These are phyloP conservation scores for Teunomyces panamensis DNA, from an alignment of 805 yeast genomes.

Conservation along the genomic window DNA sequence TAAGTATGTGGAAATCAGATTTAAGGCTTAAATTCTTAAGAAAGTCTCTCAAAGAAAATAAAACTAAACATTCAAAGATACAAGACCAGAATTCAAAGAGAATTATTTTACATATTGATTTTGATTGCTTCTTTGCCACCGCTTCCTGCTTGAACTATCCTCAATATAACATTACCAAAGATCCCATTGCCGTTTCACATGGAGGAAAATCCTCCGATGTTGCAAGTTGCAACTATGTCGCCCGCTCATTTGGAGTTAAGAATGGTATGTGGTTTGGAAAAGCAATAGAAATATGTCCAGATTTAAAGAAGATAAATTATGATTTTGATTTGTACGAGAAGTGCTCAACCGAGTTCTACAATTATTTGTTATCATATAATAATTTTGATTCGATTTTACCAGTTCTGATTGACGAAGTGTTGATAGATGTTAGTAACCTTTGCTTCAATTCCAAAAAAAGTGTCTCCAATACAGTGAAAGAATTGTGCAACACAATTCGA, in stretches of 20 bases:
- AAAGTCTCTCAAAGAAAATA: conserved; percentile 34
- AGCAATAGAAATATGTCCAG: conserved; percentile 68
- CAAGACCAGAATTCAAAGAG: conserved; percentile 3
- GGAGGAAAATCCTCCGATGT: conserved; percentile 68
- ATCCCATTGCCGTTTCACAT: conserved; percentile 63
- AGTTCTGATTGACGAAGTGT: conserved; percentile 87
- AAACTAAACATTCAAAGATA: background rate
- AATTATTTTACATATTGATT: conserved; percentile 76
- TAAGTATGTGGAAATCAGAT: conserved; percentile 83
- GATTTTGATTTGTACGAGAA: conserved; percentile 72
- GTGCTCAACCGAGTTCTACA: conserved; percentile 63
- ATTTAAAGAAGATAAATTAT: conserved; percentile 61
- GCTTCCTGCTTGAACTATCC: conserved; percentile 66
- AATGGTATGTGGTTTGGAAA: conserved; percentile 89
- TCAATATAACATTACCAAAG: conserved; percentile 45
- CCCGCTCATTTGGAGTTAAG: conserved; percentile 69
- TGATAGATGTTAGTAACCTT: conserved; percentile 57
- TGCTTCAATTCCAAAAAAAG: conserved; percentile 11
- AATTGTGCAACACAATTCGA: conserved; percentile 36
- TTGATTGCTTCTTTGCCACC: conserved; percentile 91
- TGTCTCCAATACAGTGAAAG: conserved; percentile 10
- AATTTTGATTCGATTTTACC: conserved; percentile 60
- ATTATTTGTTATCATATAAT: conserved; percentile 45
- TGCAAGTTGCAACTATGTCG: conserved; percentile 89
- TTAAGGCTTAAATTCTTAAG: conserved; percentile 59